Conservation (phyloP, 2,329 filamentous ascomycete genomes). For the Trichoderma aggressivum region DNA sequence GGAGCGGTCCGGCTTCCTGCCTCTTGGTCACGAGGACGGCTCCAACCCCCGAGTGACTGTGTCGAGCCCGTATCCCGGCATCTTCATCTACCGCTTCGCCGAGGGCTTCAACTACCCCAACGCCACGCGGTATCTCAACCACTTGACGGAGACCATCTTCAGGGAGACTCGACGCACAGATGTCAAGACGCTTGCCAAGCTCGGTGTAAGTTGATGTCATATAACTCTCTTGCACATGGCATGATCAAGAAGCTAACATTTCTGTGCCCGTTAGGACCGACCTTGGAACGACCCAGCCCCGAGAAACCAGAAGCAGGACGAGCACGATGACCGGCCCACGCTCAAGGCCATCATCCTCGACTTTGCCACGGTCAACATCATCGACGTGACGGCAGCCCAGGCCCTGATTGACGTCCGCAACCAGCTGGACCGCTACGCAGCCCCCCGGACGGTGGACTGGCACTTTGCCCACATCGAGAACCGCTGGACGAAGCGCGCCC, state of each 20-base stretch:
- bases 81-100: constrained; percentile 54
- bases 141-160: constrained; percentile 45
- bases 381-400: constrained; percentile 55
- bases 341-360: constrained; percentile 56
- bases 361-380: constrained; percentile 52
- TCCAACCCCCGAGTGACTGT: constrained; percentile 47
- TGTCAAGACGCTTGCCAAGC: constrained; percentile 41
- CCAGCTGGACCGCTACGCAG: constrained; percentile 50
- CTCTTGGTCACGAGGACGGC: constrained; percentile 48
- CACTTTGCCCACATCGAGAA: constrained; percentile 52
- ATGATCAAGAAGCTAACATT: neutral
- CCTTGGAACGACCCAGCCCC: constrained; percentile 56
- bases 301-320: constrained; percentile 30
- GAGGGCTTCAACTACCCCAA: constrained; percentile 58
- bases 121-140: constrained; percentile 48
- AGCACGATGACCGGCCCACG: constrained; percentile 42
- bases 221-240: neutral
- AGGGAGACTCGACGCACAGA: constrained; percentile 45
- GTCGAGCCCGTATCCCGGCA: constrained; percentile 48
- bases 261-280: constrained; percentile 37
- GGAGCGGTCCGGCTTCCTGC: constrained; percentile 43
- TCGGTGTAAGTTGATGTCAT: neutral
- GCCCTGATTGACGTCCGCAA: constrained; percentile 52
- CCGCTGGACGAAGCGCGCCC: constrained; percentile 55
- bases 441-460: constrained; percentile 45